Evolutionary conservation across 23 red algal genomes (phyloP), one percentile per base, ranked within the genome.

Genomic region (Gracilariopsis chorda): DNA sequence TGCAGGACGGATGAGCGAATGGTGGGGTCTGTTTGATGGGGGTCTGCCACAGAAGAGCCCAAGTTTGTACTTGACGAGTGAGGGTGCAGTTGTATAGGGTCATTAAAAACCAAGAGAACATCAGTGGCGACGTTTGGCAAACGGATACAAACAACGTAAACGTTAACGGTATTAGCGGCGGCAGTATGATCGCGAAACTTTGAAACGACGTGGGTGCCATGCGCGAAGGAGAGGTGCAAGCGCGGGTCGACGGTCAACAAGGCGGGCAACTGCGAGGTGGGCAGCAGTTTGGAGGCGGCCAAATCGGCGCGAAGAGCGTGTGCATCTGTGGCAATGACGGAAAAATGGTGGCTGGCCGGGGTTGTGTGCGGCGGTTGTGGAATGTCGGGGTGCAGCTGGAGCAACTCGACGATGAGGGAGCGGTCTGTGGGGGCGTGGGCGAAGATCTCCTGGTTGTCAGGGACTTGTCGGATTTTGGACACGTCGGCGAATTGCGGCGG

Each of bases 361-460:
- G 83, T 64, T 23, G 33, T 40, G 24, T 78, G 52, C 6, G 67
- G 5, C 3, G 51, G 12, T 9, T 21, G 36, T 0, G 90, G 49
- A 17, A 67, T 68, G 3, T 51, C 28, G 9, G 60, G 19, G 28
- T 76, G 44, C 30, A 69, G 19, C 29, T 84, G 30, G 23, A 95
- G 53, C 0, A 91, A 56, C 19, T 95, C 93, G 53, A 95, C 42
- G 42, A 95, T 95, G 29, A 95, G 19, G 28, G 43, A 62, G 11
- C 80, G 48, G 52, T 94, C 91, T 4, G 80, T 91, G 19, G 82
- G 62, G 25, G 85, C 82, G 29, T 85, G 78, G 3, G 86, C 60
- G 53, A 87, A 95, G 19, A 91, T 86, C 63, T 90, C 86, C 53
- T 95, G 93, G 53, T 95, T 85, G 86, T 95, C 93, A 1, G 93